A percentile compares a stretch with the other conserved stretches of the same genome.
phyloP scores from a whole-genome alignment of 2,329 filamentous ascomycete genomes.

The Huntiella abstrusa region DNA sequence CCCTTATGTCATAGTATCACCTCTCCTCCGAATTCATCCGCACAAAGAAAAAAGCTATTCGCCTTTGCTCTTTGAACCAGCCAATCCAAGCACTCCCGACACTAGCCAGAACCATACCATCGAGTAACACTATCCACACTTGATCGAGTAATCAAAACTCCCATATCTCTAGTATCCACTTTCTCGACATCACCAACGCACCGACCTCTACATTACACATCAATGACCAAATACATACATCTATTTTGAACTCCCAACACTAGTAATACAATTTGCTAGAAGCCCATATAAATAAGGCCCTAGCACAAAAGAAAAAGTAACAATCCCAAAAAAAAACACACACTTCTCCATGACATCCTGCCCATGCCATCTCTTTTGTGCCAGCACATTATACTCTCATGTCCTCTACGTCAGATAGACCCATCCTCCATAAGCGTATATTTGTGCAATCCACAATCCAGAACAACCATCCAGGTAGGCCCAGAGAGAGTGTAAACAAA shows the following conservation, averaged over 20 bases:
- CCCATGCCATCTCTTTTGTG: too few species aligned
- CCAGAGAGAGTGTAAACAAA: too few species aligned
- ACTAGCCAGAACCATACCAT: conserved; percentile 3
- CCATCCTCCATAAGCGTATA: too few species aligned
- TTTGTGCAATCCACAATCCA: too few species aligned
- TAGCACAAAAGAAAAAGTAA: conserved; percentile 6
- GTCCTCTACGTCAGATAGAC: too few species aligned
- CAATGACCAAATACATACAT: neutral
- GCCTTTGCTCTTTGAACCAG: neutral
- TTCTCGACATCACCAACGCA: too few species aligned
- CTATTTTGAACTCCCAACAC: conserved; percentile 1
- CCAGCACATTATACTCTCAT: too few species aligned
- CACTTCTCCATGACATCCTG: too few species aligned
- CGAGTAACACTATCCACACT: conserved; percentile 6
- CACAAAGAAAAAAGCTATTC: neutral
- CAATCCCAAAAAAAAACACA: conserved; percentile 5
- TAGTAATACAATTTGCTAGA: conserved; percentile 2
- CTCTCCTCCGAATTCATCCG: too few species aligned
- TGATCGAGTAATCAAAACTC: conserved; percentile 2
- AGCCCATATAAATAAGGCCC: neutral
- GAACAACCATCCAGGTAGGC: too few species aligned
- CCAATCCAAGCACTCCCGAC: neutral
- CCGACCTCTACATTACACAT: too few species aligned
- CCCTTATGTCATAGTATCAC: too few species aligned
- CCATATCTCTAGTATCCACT: neutral